Percentiles rank a stretch among this genome's conserved stretches.
Conservation (phyloP, 805 yeast species). For the Myxozyma monticola region DNA sequence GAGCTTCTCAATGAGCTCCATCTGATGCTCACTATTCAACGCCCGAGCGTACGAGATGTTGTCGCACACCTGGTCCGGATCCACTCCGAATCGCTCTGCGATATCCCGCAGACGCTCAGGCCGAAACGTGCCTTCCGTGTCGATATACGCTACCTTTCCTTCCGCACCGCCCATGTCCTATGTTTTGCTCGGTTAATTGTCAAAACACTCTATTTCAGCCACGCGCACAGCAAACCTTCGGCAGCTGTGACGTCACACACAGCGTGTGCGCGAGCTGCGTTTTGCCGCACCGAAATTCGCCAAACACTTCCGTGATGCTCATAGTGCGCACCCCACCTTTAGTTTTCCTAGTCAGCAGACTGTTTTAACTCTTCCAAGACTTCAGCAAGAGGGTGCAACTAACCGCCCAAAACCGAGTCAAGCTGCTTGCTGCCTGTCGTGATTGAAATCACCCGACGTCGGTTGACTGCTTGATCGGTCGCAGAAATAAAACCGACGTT, state of each 20-base stretch:
- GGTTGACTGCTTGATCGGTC: slow-evolving; percentile 60
- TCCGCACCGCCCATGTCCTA: slow-evolving; percentile 69
- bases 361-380: no score
- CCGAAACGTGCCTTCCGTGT: slow-evolving; percentile 79
- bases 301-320: slow-evolving; percentile 76
- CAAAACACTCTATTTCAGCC: no score
- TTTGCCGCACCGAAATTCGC: slow-evolving; percentile 79
- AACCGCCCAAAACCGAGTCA: slow-evolving; percentile 63
- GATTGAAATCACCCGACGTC: slow-evolving; percentile 62
- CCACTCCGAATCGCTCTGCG: slow-evolving; percentile 67
- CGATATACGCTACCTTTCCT: slow-evolving; percentile 76
- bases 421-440: slow-evolving; percentile 73
- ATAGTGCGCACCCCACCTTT: slow-evolving; percentile 68
- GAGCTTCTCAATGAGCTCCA: slow-evolving; percentile 66
- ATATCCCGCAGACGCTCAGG: slow-evolving; percentile 67
- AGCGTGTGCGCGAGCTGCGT: slow-evolving; percentile 80
- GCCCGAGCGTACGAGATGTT: slow-evolving; percentile 77
- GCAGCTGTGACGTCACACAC: slow-evolving; percentile 74
- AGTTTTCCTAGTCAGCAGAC: not conserved
- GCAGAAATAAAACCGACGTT: slow-evolving; percentile 76
- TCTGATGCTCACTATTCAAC: slow-evolving; percentile 75
- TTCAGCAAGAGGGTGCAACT: no score
- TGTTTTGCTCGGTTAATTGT: not conserved
- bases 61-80: slow-evolving; percentile 57
- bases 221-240: no score